Base-by-base conservation (phyloP, 208 protist species). In the Leishmania turanica region DNA sequence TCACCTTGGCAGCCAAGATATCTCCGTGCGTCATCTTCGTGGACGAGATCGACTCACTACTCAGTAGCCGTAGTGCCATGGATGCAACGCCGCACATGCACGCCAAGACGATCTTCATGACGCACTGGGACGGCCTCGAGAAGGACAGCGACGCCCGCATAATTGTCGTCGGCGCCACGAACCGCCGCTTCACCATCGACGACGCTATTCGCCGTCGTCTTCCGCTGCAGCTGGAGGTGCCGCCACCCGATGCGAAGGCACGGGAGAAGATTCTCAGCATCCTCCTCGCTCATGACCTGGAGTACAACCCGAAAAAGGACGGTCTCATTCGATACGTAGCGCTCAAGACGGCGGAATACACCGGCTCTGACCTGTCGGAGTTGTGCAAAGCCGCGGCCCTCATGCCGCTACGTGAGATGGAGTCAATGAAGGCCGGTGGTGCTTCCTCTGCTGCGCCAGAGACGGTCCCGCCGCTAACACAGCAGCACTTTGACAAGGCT, bases 71-170 rank as follows among this genome's bases (percentile, higher is more conserved):
- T 80, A 94, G 74, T 79, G 84, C 82, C 66, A 84, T 88, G 47
- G 91, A 96, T 78, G 84, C 90, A 58, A 88, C 92, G 2, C 89
- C 89, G 58, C 90, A 95, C 79, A 89, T 84, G 62, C 90, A 96
- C 84, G 89, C 93, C 75, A 98, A 98, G 84, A 96, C 95, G 24
- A 96, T 97, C 71, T 98, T 98, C 84, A 96, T 98, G 93, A 97
- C 94, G 24, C 84, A 92, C 68, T 98, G 96, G 94, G 96, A 98
- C 81, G 96, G 96, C 1, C 88, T 98, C 1, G 88, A 91, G 74
- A 74, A 84, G 45, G 58, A 80, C 58, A 58, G 34, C 27, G 37
- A 75, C 71, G 62, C 83, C 8, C 88, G 88, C 70, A 93, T 98
- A 70, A 80, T 98, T 64, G 94, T 98, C 17, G 85, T 98, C 47